Conservation (phyloP, 2,329 filamentous ascomycete species). For the Dactylonectria estremocensis region DNA sequence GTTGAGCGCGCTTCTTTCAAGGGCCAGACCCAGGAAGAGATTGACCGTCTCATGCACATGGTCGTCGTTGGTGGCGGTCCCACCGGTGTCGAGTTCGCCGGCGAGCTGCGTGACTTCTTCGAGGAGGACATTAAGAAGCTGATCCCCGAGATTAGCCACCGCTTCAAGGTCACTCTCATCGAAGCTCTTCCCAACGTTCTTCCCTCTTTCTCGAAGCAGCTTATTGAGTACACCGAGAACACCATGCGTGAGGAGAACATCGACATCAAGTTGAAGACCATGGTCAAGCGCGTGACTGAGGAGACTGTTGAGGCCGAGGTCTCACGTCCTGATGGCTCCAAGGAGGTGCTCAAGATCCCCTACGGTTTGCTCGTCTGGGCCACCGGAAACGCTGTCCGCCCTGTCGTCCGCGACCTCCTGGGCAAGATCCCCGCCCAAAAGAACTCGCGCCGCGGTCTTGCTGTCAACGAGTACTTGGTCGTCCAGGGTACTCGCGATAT, state of each 20-base stretch:
- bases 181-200: slow-evolving; percentile 97
- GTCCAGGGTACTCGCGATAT: slow-evolving; percentile 97
- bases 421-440: slow-evolving; percentile 93
- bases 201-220: slow-evolving; percentile 98
- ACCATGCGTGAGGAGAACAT: slow-evolving; percentile 99
- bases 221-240: slow-evolving; percentile 99
- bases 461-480: slow-evolving; percentile 98
- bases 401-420: slow-evolving; percentile 93
- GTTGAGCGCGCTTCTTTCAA: slow-evolving; percentile 99
- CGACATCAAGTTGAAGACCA: slow-evolving; percentile 97
- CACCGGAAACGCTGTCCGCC: slow-evolving; percentile 94
- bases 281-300: slow-evolving; percentile 97
- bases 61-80: slow-evolving; percentile 95
- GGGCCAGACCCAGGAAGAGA: slow-evolving; percentile 89
- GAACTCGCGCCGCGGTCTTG: slow-evolving; percentile 93
- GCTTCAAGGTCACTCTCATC: slow-evolving; percentile 97
- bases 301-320: slow-evolving; percentile 93
- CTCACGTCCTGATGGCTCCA: slow-evolving; percentile 85
- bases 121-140: slow-evolving; percentile 98
- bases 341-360: slow-evolving; percentile 85
- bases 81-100: slow-evolving; percentile 98
- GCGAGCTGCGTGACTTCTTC: slow-evolving; percentile 99
- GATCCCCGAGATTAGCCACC: slow-evolving; percentile 93
- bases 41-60: slow-evolving; percentile 97
- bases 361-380: slow-evolving; percentile 99